phyloP scores from a whole-genome alignment of 140 eudicot species.

The Oenanthe javanica region DNA sequence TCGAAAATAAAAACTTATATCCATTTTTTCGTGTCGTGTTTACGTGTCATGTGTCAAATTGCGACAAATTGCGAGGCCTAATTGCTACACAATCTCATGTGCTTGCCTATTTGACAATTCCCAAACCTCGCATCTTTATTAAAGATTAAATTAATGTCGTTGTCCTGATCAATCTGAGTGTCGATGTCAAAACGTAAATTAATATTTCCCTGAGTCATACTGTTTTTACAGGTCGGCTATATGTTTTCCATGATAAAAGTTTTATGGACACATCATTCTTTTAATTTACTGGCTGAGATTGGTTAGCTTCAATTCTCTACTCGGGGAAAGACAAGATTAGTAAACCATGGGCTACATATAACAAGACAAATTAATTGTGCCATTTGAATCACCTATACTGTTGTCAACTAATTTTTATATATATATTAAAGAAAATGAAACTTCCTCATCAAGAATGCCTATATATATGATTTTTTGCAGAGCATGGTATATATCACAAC shows the following conservation, averaged over 20 bases:
- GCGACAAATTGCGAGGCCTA: neutral
- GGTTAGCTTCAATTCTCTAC: neutral
- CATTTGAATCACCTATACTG: slow-evolving; percentile 10
- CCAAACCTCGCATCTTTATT: neutral
- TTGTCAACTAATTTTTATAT: neutral
- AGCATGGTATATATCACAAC: too few species aligned
- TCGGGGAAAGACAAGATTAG: neutral
- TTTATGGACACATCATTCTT: slow-evolving; percentile 16
- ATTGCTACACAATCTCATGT: neutral
- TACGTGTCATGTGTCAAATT: too few species aligned
- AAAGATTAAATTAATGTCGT: neutral
- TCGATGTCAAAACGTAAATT: neutral
- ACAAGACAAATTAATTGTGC: slow-evolving; percentile 1
- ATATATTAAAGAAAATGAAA: neutral
- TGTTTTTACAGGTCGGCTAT: neutral
- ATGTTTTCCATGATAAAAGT: neutral
- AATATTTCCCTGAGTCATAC: neutral
- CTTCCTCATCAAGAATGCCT: neutral
- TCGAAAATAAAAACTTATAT: too few species aligned
- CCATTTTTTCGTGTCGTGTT: too few species aligned
- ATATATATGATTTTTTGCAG: neutral
- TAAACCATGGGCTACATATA: neutral
- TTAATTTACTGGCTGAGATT: neutral
- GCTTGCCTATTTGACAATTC: neutral
- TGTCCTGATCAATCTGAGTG: neutral